A percentile compares a stretch with the other conserved stretches of the same genome.
Evolutionary conservation across 805 yeast genomes (phyloP).

Genomic region (Lipomyces sp.): DNA sequence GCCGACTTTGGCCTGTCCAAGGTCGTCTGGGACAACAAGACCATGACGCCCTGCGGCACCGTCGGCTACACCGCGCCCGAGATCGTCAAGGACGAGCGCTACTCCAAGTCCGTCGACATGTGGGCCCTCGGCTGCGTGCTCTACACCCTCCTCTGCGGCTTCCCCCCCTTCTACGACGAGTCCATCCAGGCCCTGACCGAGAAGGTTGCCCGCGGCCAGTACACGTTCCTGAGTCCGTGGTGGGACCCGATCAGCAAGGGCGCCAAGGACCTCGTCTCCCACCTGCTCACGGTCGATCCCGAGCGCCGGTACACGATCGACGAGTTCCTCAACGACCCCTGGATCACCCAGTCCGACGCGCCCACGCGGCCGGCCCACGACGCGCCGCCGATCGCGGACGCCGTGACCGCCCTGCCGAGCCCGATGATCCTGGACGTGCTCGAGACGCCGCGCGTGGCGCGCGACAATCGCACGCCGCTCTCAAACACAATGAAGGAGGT

Average conservation of each 20-base stretch:
- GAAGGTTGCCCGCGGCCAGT: conserved; percentile 77
- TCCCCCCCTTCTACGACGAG: conserved; percentile 95
- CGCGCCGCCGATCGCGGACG: conserved; percentile 17
- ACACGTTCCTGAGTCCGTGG: conserved; percentile 76
- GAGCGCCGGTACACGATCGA: conserved; percentile 63
- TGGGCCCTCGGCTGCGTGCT: conserved; percentile 98
- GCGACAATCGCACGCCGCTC: conserved; percentile 45
- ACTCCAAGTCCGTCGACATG: conserved; percentile 94
- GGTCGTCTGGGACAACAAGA: conserved; percentile 79
- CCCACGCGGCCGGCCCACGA: conserved; percentile 32
- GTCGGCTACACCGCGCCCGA: conserved; percentile 99
- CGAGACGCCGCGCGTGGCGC: conserved; percentile 23
- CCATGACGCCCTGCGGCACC: conserved; percentile 98
- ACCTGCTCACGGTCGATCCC: conserved; percentile 69
- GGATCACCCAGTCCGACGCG: conserved; percentile 50
- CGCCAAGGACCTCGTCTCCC: conserved; percentile 68
- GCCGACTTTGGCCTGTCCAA: conserved; percentile 97
- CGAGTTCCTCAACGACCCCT: conserved; percentile 70
- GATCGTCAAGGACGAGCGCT: conserved; percentile 88
- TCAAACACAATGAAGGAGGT: conserved; percentile 82
- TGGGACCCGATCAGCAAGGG: conserved; percentile 76
- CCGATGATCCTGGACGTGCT: conserved; percentile 27
- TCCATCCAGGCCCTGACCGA: conserved; percentile 68
- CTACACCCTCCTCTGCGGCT: conserved; percentile 90
- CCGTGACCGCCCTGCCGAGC: conserved; percentile 1